Evolutionary conservation across 345 rosid genomes (phyloP), one percentile per base, ranked within the genome.

Genomic region (Dimocarpus longan): DNA sequence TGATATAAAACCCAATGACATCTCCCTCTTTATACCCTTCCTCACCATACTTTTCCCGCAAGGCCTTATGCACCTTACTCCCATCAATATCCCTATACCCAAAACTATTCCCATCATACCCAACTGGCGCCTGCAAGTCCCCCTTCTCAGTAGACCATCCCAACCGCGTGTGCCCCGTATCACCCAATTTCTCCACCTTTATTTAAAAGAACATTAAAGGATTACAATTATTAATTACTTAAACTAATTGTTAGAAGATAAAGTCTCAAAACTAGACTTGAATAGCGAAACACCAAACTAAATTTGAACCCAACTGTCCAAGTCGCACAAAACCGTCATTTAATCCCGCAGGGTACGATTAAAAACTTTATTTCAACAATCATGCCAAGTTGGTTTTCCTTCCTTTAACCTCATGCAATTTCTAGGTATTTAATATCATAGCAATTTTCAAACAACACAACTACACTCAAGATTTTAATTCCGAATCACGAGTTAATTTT

Each of bases 61-160:
- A 81, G 66, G 98, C 99, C 87, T 94, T 96, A 63, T 96, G 99
- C 78, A 96, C 87, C 90, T 96, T 96, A 81, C 97, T 90, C 72
- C 99, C 99, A 90, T 96, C 99, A 83, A 94, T 84, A 68, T 94
- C 99, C 81, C 99, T 90, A 28, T 91, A 96, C 60, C 97, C 99
- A 62, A 88, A 96, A 81, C 99, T 94, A 78, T 93, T 91, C 54
- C 89, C 93, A 81, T 96, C 99, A 5, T 91, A 94, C 26, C 99
- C 99, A 6, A 96, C 98, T 0, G 99, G 99, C 3, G 98, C 99
- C 84, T 96, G 99, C 87, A 96, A 83, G 85, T 96, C 99, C 8
- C 97, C 98, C 80, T 93, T 94, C 88, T 96, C 95, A 1, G 92
- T 94, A 8, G 97, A 94, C 98, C 98, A 96, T 2, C 99, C 99